phyloP scores from a whole-genome alignment of 768 basidiomycete genomes.

The Lactarius sanguifluus region DNA sequence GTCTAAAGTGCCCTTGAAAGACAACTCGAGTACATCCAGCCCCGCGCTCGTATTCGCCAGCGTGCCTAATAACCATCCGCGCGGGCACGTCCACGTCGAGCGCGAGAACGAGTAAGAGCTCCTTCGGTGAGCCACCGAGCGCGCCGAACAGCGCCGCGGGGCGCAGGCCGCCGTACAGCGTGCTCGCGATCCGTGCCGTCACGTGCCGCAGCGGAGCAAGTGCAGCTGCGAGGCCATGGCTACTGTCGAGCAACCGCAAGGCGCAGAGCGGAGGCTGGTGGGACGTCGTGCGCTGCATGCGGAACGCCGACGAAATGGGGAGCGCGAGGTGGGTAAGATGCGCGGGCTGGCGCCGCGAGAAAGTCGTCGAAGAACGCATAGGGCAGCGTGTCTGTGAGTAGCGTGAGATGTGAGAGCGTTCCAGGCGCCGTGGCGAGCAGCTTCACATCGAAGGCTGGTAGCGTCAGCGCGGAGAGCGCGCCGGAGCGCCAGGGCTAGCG shows the following conservation, averaged over 20 bases:
- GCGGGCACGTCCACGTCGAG: conserved; percentile 35
- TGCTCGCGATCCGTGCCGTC: conserved; percentile 33
- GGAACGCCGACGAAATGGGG: conserved; percentile 22
- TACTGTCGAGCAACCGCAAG: conserved; percentile 32
- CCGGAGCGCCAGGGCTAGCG: conserved; percentile 36
- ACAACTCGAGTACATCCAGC: conserved; percentile 34
- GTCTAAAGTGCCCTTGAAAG: conserved; percentile 33
- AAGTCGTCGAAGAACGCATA: conserved; percentile 32
- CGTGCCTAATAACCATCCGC: conserved; percentile 36
- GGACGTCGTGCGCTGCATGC: conserved; percentile 21
- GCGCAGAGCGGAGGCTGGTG: conserved; percentile 18
- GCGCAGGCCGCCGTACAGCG: conserved; percentile 39
- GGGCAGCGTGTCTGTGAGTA: conserved; percentile 32
- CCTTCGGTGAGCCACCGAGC: conserved; percentile 29
- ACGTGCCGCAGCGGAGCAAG: conserved; percentile 33
- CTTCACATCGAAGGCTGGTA: conserved; percentile 33
- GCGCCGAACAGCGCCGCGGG: conserved; percentile 35
- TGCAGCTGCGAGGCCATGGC: conserved; percentile 32
- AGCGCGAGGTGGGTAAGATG: conserved; percentile 23
- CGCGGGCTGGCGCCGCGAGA: conserved; percentile 32
- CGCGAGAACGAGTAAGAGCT: conserved; percentile 27
- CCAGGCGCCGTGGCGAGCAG: conserved; percentile 33
- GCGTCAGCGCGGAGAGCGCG: conserved; percentile 32
- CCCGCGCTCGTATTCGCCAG: conserved; percentile 34
- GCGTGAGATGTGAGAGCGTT: conserved; percentile 30